Conservation (phyloP, 257 asterid genomes). For the Forsythia suspensa region DNA sequence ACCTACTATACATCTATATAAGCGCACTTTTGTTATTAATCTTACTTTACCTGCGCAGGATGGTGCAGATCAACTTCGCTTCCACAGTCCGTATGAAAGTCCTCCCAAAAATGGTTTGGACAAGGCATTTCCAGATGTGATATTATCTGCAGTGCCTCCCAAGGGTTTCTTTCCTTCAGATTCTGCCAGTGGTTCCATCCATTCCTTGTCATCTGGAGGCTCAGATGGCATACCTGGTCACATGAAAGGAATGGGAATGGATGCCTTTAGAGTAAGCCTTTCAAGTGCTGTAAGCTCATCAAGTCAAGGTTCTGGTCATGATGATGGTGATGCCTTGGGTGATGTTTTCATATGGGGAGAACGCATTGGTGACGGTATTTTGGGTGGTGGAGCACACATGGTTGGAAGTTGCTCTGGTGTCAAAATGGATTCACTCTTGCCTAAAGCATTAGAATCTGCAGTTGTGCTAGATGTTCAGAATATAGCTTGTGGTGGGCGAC, state of each 20-base stretch:
- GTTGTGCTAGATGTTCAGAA: conserved; percentile 97
- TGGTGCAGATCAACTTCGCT: conserved; percentile 76
- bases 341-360: conserved; percentile 99
- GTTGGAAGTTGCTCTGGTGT: conserved; percentile 53
- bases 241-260: conserved; percentile 73
- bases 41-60: conserved; percentile 53
- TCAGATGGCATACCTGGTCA: conserved; percentile 87
- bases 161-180: conserved; percentile 87
- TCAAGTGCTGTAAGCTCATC: conserved; percentile 99
- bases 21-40: conserved; percentile 24
- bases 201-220: conserved; percentile 87
- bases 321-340: conserved; percentile 96
- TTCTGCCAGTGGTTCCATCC: conserved; percentile 77
- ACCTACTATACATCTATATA: conserved; percentile 9
- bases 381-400: conserved; percentile 86
- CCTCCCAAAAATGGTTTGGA: conserved; percentile 91
- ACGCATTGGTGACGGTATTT: conserved; percentile 86
- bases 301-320: conserved; percentile 99
- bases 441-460: conserved; percentile 95
- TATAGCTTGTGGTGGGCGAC: conserved; percentile 94
- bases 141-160: conserved; percentile 77
- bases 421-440: conserved; percentile 79
- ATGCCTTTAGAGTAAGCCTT: conserved; percentile 96
- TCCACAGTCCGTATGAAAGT: conserved; percentile 85
- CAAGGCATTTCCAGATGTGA: conserved; percentile 75